Evolutionary conservation across 768 basidiomycete species (phyloP).

Genomic region (Heimioporus sp.): DNA sequence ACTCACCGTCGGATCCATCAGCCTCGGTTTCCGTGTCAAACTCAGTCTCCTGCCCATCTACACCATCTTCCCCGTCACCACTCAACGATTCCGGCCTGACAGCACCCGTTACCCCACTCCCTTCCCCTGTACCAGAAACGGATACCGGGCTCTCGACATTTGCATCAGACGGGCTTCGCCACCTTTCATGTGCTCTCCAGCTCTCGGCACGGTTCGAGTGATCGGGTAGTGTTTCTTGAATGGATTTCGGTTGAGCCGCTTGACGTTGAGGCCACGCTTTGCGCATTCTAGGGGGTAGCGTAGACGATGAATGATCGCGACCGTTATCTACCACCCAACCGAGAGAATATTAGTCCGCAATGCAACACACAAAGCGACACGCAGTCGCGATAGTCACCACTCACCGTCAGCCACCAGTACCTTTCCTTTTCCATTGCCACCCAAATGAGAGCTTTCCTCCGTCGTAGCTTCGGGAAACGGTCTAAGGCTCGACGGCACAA

Average conservation of each 20-base stretch:
- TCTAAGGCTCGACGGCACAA: constrained; percentile 36
- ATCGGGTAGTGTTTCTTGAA: constrained; percentile 3
- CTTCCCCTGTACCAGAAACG: constrained; percentile 6
- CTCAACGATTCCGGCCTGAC: neutral
- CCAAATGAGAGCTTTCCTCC: constrained; percentile 6
- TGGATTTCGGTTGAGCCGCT: neutral
- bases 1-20: constrained; percentile 26
- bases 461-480: constrained; percentile 12
- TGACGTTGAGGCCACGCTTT: constrained; percentile 40
- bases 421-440: constrained; percentile 19
- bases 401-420: constrained; percentile 21
- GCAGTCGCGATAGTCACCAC: neutral
- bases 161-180: constrained; percentile 18
- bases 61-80: constrained; percentile 13
- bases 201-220: neutral
- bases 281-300: constrained; percentile 64
- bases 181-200: constrained; percentile 18
- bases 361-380: no score
- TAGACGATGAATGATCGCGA: constrained; percentile 7
- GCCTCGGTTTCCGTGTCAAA: constrained; percentile 31
- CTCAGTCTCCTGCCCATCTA: constrained; percentile 29
- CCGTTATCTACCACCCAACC: constrained; percentile 1
- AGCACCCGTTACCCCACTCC: neutral
- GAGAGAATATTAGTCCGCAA: neutral
- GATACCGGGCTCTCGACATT: constrained; percentile 21